Evolutionary conservation across 1,139 yeast genomes (phyloP).

Genomic region (Geotrichum macrosporum): DNA sequence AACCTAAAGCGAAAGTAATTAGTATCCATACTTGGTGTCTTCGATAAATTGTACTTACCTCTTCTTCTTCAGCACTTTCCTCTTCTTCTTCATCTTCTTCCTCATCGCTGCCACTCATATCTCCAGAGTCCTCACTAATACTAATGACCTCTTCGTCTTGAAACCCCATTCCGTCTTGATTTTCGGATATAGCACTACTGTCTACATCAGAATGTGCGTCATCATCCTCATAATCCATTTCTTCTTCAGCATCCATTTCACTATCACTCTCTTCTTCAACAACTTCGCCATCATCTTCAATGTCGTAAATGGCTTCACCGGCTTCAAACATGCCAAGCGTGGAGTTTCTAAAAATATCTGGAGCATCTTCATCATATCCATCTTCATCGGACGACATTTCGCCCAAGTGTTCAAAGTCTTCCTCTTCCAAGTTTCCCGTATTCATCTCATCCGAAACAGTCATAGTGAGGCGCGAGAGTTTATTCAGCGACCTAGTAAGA

Average conservation of each 20-base stretch:
- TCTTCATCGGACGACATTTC: slow-evolving; percentile 26
- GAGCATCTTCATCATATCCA: slow-evolving; percentile 58
- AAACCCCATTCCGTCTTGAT: slow-evolving; percentile 37
- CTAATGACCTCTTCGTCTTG: slow-evolving; percentile 28
- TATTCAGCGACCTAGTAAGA: slow-evolving; percentile 57
- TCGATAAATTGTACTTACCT: slow-evolving; percentile 4
- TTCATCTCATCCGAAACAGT: slow-evolving; percentile 43
- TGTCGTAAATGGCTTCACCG: slow-evolving; percentile 67
- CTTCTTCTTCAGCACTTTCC: slow-evolving; percentile 23
- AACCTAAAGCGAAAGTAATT: slow-evolving; percentile 8
- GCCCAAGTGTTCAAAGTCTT: slow-evolving; percentile 44
- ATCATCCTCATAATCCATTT: slow-evolving; percentile 32
- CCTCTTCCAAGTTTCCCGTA: slow-evolving; percentile 49
- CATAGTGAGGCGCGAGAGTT: slow-evolving; percentile 49
- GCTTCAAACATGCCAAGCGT: slow-evolving; percentile 93
- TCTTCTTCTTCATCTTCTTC: slow-evolving; percentile 29
- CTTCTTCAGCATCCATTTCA: slow-evolving; percentile 33
- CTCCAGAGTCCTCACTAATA: slow-evolving; percentile 25
- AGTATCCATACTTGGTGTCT: background rate
- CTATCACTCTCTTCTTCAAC: slow-evolving; percentile 36
- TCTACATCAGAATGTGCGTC: slow-evolving; percentile 37
- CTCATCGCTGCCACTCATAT: slow-evolving; percentile 32
- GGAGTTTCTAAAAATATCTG: slow-evolving; percentile 80
- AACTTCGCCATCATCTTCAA: slow-evolving; percentile 45
- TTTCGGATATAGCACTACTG: slow-evolving; percentile 28